phyloP scores from a whole-genome alignment of 2,329 filamentous ascomycete genomes.

The Annulohypoxylon truncatum region DNA sequence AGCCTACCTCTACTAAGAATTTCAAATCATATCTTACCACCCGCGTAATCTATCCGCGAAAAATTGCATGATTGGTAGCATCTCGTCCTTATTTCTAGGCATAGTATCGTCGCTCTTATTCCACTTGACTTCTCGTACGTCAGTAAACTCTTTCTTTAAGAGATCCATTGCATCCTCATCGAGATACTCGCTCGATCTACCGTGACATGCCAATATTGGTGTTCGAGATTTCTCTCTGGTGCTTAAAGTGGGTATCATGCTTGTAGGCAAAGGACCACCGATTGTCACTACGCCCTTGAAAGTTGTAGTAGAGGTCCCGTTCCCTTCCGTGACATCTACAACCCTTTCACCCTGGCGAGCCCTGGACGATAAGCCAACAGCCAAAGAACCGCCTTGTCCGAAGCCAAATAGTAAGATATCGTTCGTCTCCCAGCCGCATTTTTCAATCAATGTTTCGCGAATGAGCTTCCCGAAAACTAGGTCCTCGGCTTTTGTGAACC shows the following conservation, averaged over 20 bases:
- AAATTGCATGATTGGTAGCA: conserved; percentile 90
- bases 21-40: conserved; percentile 12
- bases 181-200: conserved; percentile 58
- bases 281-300: conserved; percentile 72
- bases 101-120: conserved; percentile 79
- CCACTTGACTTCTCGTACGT: conserved; percentile 77
- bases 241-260: conserved; percentile 61
- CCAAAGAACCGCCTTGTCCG: conserved; percentile 74
- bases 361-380: conserved; percentile 65
- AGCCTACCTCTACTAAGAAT: neutral
- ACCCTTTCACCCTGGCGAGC: conserved; percentile 53
- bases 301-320: conserved; percentile 24
- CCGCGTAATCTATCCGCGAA: conserved; percentile 71
- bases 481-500: conserved; percentile 62
- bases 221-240: conserved; percentile 68
- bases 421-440: conserved; percentile 68
- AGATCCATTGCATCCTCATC: conserved; percentile 72
- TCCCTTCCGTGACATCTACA: conserved; percentile 48
- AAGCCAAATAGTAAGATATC: conserved; percentile 75
- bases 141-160: conserved; percentile 73
- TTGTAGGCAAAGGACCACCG: conserved; percentile 68
- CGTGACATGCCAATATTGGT: conserved; percentile 71
- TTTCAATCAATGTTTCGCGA: conserved; percentile 60
- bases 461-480: conserved; percentile 65
- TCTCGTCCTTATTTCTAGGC: conserved; percentile 86